phyloP scores from a whole-genome alignment of 495 filamentous ascomycete species.

The Chlorociboria aeruginascens region DNA sequence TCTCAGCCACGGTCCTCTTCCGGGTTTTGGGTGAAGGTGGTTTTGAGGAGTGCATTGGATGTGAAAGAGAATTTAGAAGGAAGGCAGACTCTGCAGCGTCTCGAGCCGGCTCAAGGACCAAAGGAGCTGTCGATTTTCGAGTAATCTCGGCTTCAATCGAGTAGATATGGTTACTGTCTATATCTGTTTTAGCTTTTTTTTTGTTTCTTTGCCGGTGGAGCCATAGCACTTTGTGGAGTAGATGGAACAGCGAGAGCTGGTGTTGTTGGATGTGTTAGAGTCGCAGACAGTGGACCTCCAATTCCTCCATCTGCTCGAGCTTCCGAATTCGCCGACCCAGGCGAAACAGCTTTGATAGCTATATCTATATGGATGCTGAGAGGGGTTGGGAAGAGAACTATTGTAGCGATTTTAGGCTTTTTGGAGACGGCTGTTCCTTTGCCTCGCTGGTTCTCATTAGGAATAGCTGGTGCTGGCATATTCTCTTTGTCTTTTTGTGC shows the following conservation, averaged over 20 bases:
- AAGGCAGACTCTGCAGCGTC: constrained; percentile 52
- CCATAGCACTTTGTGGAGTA: constrained; percentile 42
- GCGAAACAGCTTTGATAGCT: constrained; percentile 38
- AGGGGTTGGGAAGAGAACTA: constrained; percentile 76
- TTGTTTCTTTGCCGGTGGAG: constrained; percentile 53
- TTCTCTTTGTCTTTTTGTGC: constrained; percentile 34
- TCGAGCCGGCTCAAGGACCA: constrained; percentile 65
- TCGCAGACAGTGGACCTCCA: constrained; percentile 34
- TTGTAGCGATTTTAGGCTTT: constrained; percentile 58
- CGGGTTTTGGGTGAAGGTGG: constrained; percentile 77
- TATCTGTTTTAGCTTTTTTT: constrained; percentile 55
- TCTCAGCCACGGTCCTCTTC: constrained; percentile 87
- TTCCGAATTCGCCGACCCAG: constrained; percentile 7
- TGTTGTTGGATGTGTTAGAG: constrained; percentile 39
- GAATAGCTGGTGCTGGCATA: constrained; percentile 35
- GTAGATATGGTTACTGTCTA: constrained; percentile 60
- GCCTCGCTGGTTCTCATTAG: constrained; percentile 34
- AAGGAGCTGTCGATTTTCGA: constrained; percentile 53
- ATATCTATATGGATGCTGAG: constrained; percentile 64
- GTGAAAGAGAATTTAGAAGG: constrained; percentile 55
- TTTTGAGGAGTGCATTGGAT: constrained; percentile 61
- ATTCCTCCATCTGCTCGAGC: constrained; percentile 25
- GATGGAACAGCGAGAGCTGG: constrained; percentile 49
- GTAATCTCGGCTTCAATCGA: constrained; percentile 62
- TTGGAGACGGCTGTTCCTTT: constrained; percentile 20